Conservation (phyloP, 495 filamentous ascomycete species). For the Trichoderma gamsii region DNA sequence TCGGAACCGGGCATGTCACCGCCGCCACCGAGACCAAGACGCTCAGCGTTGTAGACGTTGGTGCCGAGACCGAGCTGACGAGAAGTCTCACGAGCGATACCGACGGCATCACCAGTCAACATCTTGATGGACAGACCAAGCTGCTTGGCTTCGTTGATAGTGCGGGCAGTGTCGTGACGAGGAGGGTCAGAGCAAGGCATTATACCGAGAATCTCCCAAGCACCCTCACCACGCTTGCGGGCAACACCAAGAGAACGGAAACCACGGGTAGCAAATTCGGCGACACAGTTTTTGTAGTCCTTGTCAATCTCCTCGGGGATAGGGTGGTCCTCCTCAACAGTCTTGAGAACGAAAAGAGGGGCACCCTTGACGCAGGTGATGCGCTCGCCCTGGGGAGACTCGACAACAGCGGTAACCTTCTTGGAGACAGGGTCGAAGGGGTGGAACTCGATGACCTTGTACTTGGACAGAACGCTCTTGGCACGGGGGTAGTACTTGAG, state of each 20-base stretch:
- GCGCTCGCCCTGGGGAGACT: slow-evolving; percentile 71
- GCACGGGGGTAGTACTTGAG: slow-evolving; percentile 72
- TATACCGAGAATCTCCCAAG: slow-evolving; percentile 89
- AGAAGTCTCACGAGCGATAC: slow-evolving; percentile 86
- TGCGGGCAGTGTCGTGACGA: slow-evolving; percentile 83
- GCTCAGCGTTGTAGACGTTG: slow-evolving; percentile 90
- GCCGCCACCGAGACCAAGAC: slow-evolving; percentile 73
- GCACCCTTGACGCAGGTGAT: slow-evolving; percentile 90
- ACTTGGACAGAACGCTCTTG: slow-evolving; percentile 67
- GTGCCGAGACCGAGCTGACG: slow-evolving; percentile 86
- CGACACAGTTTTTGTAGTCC: slow-evolving; percentile 83
- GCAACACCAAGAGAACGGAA: slow-evolving; percentile 90
- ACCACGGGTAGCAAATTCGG: slow-evolving; percentile 84
- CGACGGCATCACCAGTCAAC: slow-evolving; percentile 93
- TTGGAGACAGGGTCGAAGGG: slow-evolving; percentile 94
- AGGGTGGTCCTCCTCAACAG: slow-evolving; percentile 72
- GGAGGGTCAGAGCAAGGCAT: slow-evolving; percentile 91
- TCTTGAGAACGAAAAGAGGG: slow-evolving; percentile 75
- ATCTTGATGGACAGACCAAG: slow-evolving; percentile 91
- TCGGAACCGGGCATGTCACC: slow-evolving; percentile 89
- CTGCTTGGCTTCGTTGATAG: slow-evolving; percentile 80
- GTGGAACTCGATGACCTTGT: slow-evolving; percentile 71
- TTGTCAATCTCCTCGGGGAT: slow-evolving; percentile 66
- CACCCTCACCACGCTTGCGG: slow-evolving; percentile 67
- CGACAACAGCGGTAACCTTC: slow-evolving; percentile 79